Percentiles rank a stretch among this genome's conserved stretches.
Evolutionary conservation across 2,329 filamentous ascomycete species (phyloP).

Genomic region (Pyrenophora tritici-repentis): DNA sequence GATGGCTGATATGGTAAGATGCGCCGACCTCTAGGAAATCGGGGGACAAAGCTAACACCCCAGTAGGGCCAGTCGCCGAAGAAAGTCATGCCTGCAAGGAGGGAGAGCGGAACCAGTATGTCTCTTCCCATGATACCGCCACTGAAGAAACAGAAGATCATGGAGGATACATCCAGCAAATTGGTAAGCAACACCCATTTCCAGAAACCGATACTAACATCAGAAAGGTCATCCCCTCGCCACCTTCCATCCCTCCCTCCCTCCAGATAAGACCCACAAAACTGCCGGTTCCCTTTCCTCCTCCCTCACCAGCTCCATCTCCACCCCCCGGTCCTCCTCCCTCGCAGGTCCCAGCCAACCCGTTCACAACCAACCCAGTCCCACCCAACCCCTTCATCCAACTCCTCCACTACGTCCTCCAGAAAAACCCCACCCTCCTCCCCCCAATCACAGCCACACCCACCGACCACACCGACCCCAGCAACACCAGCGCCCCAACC

Average conservation of each 20-base stretch:
- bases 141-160: slow-evolving; percentile 8
- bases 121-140: neutral
- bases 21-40: no score
- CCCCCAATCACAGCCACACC: neutral
- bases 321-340: no score
- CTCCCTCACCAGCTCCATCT: neutral
- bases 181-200: neutral
- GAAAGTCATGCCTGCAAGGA: neutral
- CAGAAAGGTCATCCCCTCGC: neutral
- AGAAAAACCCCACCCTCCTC: neutral
- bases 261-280: neutral
- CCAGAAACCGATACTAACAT: neutral
- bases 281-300: no score
- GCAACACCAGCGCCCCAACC: neutral
- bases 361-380: neutral
- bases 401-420: slow-evolving; percentile 4
- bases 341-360: neutral
- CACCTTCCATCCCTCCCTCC: neutral
- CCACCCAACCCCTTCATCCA: neutral
- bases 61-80: neutral
- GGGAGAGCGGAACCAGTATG: neutral
- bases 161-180: neutral
- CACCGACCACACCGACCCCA: no score
- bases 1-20: slow-evolving; percentile 11
- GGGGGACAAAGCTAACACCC: neutral